Conservation (phyloP, 768 basidiomycete species). For the Agaricus blazei region DNA sequence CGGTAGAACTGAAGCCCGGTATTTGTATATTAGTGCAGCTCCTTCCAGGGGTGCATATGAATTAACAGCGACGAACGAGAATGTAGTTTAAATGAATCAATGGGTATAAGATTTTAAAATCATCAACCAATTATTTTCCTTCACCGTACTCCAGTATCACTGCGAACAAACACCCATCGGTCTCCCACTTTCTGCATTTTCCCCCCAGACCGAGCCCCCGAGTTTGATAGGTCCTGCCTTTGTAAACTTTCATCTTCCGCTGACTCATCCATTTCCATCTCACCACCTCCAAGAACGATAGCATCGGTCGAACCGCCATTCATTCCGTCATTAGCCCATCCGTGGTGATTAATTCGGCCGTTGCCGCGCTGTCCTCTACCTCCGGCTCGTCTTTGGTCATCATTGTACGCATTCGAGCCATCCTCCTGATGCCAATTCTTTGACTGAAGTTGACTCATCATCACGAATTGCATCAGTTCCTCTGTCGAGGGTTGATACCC, state of each 20-base stretch:
- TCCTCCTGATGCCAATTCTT: conserved; percentile 12
- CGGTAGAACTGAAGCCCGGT: conserved; percentile 32
- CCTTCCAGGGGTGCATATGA: conserved; percentile 36
- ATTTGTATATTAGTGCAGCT: conserved; percentile 29
- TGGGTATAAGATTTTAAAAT: conserved; percentile 12
- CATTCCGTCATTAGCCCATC: conserved; percentile 19
- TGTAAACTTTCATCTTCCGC: conserved; percentile 9
- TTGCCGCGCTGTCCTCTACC: conserved; percentile 44
- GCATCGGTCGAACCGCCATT: conserved; percentile 46
- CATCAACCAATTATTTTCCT: conserved; percentile 8
- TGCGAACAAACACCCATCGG: conserved; percentile 66
- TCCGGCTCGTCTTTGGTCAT: conserved; percentile 27
- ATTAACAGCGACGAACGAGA: conserved; percentile 38
- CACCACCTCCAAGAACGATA: conserved; percentile 51
- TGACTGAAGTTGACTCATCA: conserved; percentile 21
- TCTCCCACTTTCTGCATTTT: conserved; percentile 69
- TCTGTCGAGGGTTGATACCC: conserved; percentile 68
- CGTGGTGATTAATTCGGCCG: conserved; percentile 36
- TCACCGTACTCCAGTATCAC: conserved; percentile 25
- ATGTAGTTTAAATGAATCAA: conserved; percentile 25
- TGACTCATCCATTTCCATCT: conserved; percentile 15
- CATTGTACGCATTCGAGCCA: conserved; percentile 13
- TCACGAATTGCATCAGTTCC: conserved; percentile 71
- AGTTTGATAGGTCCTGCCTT: conserved; percentile 5
- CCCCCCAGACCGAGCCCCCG: conserved; percentile 24